Base-by-base conservation (phyloP, 208 protist species). In the Trypanosoma brucei region DNA sequence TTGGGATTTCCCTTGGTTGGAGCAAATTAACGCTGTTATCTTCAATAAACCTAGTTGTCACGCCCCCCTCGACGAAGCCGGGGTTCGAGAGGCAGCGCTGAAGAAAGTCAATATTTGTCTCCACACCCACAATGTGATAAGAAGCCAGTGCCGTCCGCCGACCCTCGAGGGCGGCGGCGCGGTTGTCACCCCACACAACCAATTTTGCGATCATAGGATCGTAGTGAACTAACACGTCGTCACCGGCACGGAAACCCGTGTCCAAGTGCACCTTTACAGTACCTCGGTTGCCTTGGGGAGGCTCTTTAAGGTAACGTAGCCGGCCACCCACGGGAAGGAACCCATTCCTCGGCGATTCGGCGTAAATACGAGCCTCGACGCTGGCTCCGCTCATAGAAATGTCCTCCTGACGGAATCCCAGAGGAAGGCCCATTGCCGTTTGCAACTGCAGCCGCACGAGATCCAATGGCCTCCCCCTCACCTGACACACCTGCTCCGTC, bases 181-280 rank as follows among this genome's bases (percentile, higher is more conserved):
- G 86, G 68, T 93, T 76, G 34, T 62, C 55, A 30, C 79, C 91
- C 84, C 94, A 97, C 22, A 91, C 91, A 35, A 97, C 88, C 6
- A 99, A 67, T 84, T 99, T 99, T 42, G 95, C 94, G 77, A 99
- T 97, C 88, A 99, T 94, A 30, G 97, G 96, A 71, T 99, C 97
- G 74, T 99, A 99, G 70, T 97, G 88, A 31, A 98, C 75, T 0
- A 76, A 71, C 2, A 98, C 88, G 45, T 90, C 68, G 61, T 86
- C 78, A 30, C 92, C 88, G 59, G 82, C 68, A 37, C 65, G 33
- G 33, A 97, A 83, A 35, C 91, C 90, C 14, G 91, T 85, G 63
- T 98, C 94, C 31, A 93, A 69, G 48, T 86, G 76, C 3, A 95
- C 75, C 35, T 59, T 59, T 30, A 62, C 33, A n/a, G 62, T 54